These are phyloP conservation scores for Solanum acaule DNA, from an alignment of 257 asterid species.

Conservation along the genomic window DNA sequence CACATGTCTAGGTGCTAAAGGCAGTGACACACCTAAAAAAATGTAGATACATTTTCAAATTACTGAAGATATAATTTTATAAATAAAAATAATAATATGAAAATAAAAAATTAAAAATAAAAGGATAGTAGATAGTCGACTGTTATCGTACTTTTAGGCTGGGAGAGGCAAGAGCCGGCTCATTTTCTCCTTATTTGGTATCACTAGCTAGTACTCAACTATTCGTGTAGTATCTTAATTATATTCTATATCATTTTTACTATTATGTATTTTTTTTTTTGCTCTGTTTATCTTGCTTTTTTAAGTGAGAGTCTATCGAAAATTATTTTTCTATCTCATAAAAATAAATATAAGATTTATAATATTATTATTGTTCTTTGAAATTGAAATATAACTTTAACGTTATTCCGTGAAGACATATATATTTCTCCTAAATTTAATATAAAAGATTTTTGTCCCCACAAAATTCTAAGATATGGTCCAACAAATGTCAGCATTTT, in stretches of 20 bases:
- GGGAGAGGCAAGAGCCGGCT: background rate
- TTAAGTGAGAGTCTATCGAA: rapidly evolving
- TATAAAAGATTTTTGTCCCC: too few relatives aligned
- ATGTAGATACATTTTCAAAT: background rate
- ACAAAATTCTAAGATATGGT: background rate
- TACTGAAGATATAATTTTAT: background rate
- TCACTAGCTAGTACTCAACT: background rate
- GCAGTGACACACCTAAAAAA: background rate
- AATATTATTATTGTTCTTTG: background rate
- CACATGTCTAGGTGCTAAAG: background rate
- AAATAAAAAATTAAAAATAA: rapidly evolving
- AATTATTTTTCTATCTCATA: background rate
- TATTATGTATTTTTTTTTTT: rapidly evolving
- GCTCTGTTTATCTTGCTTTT: background rate
- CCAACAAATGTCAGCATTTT: background rate
- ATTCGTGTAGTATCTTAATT: background rate
- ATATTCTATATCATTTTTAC: background rate
- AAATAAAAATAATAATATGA: background rate
- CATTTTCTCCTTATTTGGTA: background rate
- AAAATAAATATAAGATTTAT: too few relatives aligned
- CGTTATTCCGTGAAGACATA: background rate
- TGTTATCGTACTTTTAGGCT: background rate
- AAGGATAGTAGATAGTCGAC: background rate
- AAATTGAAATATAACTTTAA: too few relatives aligned
- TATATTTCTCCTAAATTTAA: background rate